phyloP scores from a whole-genome alignment of 2,329 filamentous ascomycete genomes.

The Colletotrichum tanaceti region DNA sequence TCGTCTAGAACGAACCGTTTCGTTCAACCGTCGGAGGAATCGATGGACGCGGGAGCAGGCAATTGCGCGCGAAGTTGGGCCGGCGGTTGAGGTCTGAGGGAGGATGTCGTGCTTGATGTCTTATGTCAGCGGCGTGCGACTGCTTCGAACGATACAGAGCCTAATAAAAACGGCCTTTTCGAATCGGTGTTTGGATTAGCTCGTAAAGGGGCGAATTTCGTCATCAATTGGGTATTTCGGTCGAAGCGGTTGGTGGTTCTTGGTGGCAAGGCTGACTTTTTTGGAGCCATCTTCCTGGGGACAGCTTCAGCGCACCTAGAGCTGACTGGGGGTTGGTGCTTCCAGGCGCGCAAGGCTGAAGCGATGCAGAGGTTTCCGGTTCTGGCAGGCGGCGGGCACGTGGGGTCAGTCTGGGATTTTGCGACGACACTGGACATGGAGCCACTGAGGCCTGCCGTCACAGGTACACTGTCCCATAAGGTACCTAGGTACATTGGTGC shows the following conservation, averaged over 20 bases:
- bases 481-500: no score
- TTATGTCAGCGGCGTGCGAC: slow-evolving; percentile 5
- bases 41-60: background rate
- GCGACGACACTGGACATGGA: slow-evolving; percentile 8
- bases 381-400: slow-evolving; percentile 32
- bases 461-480: no score
- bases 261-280: slow-evolving; percentile 39
- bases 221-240: slow-evolving; percentile 28
- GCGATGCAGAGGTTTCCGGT: slow-evolving; percentile 38
- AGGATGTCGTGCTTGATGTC: background rate
- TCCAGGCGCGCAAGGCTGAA: slow-evolving; percentile 38
- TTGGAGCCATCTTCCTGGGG: slow-evolving; percentile 8
- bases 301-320: slow-evolving; percentile 16
- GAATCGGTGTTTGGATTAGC: background rate
- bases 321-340: slow-evolving; percentile 20
- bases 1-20: background rate
- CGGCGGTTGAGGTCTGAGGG: background rate
- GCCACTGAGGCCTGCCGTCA: background rate
- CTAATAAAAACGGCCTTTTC: background rate
- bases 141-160: background rate
- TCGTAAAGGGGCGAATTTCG: background rate
- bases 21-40: background rate
- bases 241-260: slow-evolving; percentile 15
- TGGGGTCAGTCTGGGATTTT: slow-evolving; percentile 22
- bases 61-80: background rate